Conservation (phyloP, 2,329 filamentous ascomycete genomes). For the Ophiostoma perfectum region DNA sequence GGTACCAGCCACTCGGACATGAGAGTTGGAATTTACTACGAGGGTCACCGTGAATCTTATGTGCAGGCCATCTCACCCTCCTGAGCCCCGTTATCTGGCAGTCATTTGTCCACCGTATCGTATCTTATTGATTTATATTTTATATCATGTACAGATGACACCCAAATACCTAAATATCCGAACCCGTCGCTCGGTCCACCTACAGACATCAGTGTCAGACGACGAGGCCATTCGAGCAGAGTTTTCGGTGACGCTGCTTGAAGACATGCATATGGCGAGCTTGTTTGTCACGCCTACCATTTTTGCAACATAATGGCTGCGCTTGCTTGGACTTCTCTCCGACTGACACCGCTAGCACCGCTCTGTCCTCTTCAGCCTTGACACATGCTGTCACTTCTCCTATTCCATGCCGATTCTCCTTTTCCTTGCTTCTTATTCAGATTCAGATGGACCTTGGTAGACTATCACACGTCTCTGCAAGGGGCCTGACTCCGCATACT, state of each 20-base stretch:
- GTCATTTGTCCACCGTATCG: too few species aligned
- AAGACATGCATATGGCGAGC: background rate
- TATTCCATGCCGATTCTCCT: constrained; percentile 1
- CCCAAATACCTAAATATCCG: too few species aligned
- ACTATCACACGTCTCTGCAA: background rate
- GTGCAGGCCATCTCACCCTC: too few species aligned
- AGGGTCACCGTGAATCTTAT: too few species aligned
- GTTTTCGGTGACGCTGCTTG: background rate
- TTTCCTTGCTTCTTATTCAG: background rate
- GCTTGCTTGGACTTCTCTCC: too few species aligned
- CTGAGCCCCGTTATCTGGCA: too few species aligned
- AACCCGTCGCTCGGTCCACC: background rate
- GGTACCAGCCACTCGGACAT: constrained; percentile 6
- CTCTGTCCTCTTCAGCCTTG: background rate
- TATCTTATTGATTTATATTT: too few species aligned
- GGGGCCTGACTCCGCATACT: background rate
- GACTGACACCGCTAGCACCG: too few species aligned
- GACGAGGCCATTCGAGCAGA: background rate
- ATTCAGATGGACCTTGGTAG: background rate
- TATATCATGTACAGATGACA: too few species aligned
- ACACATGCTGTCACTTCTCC: constrained; percentile 7
- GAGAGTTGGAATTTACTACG: background rate
- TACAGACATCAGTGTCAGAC: background rate
- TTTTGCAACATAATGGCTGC: too few species aligned
- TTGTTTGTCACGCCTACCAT: too few species aligned